Percentiles rank a stretch among this genome's conserved stretches.
These are phyloP conservation scores for Paraphoma sp. DNA, from an alignment of 2,329 filamentous ascomycete species.

Conservation along the genomic window DNA sequence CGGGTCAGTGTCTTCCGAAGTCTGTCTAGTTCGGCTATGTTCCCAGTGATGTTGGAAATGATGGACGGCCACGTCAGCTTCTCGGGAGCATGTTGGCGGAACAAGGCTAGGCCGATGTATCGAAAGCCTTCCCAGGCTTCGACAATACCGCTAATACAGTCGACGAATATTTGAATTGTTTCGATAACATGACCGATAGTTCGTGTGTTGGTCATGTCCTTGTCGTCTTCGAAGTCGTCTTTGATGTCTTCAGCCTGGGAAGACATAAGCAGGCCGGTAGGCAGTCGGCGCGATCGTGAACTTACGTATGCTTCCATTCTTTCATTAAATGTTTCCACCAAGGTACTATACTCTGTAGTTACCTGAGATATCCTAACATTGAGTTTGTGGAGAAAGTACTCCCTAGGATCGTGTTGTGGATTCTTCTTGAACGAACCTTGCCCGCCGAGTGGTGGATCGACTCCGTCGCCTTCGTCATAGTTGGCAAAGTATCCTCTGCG, in stretches of 20 bases:
- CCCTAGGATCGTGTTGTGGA: conserved; percentile 17
- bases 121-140: conserved; percentile 21
- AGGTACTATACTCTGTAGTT: conserved; percentile 15
- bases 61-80: conserved; percentile 14
- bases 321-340: conserved; percentile 21
- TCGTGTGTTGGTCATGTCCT: conserved; percentile 11
- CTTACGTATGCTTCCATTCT: conserved; percentile 28
- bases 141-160: conserved; percentile 13
- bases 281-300: not conserved
- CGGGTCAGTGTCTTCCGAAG: conserved; percentile 11
- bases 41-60: conserved; percentile 14
- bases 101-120: conserved; percentile 10
- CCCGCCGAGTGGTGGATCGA: conserved; percentile 19
- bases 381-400: conserved; percentile 19
- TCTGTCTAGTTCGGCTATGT: conserved; percentile 16
- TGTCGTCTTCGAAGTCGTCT: conserved; percentile 13
- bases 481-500: conserved; percentile 7
- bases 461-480: conserved; percentile 3
- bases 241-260: not conserved
- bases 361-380: conserved; percentile 13
- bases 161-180: conserved; percentile 21
- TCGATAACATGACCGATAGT: conserved; percentile 21
- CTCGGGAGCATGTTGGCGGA: conserved; percentile 11
- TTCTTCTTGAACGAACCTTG: conserved; percentile 1
- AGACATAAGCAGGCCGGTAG: not conserved